Conservation (phyloP, 306 rosid species). For the Corylus avellana region DNA sequence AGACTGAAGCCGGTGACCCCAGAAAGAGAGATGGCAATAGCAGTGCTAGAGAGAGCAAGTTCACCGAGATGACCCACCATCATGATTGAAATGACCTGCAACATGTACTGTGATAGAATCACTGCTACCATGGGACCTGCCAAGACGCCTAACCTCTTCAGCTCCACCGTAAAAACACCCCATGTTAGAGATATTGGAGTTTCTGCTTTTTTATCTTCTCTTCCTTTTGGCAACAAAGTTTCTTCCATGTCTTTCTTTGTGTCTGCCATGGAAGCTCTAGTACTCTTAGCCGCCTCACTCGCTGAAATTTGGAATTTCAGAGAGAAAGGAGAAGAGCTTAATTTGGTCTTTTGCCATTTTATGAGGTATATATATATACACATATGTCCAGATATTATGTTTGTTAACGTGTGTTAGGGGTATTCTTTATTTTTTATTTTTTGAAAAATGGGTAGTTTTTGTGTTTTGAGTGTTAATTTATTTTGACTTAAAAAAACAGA, state of each 20-base stretch:
- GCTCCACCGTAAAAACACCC: conserved; percentile 35
- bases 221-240: conserved; percentile 17
- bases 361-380: too few species aligned
- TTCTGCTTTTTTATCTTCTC: background rate
- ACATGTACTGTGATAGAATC: conserved; percentile 40
- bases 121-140: conserved; percentile 61
- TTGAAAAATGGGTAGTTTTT: too few species aligned
- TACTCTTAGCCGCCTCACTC: background rate
- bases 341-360: background rate
- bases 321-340: background rate
- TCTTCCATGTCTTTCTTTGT: conserved; percentile 34
- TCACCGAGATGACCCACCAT: conserved; percentile 58
- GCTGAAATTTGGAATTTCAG: background rate
- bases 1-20: conserved; percentile 56
- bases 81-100: conserved; percentile 54
- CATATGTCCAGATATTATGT: too few species aligned
- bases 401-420: too few species aligned
- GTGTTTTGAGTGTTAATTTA: too few species aligned
- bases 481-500: too few species aligned
- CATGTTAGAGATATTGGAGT: conserved; percentile 21
- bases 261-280: background rate
- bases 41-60: conserved; percentile 53
- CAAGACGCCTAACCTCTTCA: conserved; percentile 41
- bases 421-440: too few species aligned
- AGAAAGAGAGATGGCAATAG: conserved; percentile 52